A percentile compares a stretch with the other conserved stretches of the same genome.
Conservation (phyloP, 208 protist species). For the Blastocrithidia nonstop region DNA sequence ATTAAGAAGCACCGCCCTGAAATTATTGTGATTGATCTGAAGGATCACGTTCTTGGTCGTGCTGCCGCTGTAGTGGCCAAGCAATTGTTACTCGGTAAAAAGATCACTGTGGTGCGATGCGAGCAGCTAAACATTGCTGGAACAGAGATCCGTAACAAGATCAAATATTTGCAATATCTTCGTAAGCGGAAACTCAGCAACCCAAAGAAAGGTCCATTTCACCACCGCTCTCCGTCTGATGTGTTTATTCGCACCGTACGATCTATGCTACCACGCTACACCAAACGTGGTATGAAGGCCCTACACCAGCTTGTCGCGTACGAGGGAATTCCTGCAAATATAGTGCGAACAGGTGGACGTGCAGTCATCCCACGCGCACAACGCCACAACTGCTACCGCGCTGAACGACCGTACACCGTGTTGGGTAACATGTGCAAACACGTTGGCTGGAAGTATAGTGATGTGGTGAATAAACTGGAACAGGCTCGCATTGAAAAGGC, state of each 20-base stretch:
- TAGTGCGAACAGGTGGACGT: conserved; percentile 44
- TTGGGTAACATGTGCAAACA: conserved; percentile 82
- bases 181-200: conserved; percentile 96
- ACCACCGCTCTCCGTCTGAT: conserved; percentile 93
- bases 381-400: conserved; percentile 55
- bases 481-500: conserved; percentile 58
- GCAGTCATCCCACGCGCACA: conserved; percentile 60
- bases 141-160: conserved; percentile 96
- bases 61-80: conserved; percentile 96
- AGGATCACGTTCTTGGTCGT: conserved; percentile 96
- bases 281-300: conserved; percentile 66
- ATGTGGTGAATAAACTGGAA: conserved; percentile 69
- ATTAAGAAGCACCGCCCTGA: conserved; percentile 71
- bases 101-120: conserved; percentile 93
- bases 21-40: conserved; percentile 93
- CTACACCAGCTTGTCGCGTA: conserved; percentile 63
- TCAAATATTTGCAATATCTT: conserved; percentile 88
- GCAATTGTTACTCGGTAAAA: conserved; percentile 93
- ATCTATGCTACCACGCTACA: conserved; percentile 95
- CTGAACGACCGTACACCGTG: conserved; percentile 64
- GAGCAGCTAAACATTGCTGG: conserved; percentile 94
- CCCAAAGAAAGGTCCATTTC: conserved; percentile 94
- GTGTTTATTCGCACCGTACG: conserved; percentile 94
- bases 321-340: conserved; percentile 65
- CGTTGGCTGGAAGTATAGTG: conserved; percentile 80